phyloP scores from a whole-genome alignment of 1,139 yeast species.

The Hemisphaericaspora subhashii region DNA sequence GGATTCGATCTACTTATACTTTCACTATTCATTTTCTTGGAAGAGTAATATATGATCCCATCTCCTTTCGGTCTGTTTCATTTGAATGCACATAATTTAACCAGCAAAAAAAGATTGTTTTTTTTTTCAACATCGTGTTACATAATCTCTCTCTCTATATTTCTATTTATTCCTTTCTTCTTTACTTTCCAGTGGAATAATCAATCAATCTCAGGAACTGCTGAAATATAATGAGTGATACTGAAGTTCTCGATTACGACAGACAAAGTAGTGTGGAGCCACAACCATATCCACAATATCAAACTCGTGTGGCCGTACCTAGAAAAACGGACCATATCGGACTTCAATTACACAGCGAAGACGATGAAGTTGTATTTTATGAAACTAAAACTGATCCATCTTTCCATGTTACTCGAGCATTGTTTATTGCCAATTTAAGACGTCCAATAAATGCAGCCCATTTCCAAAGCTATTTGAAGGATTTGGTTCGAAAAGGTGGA shows the following conservation, averaged over 20 bases:
- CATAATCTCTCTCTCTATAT: too few relatives aligned
- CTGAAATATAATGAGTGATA: slow-evolving; percentile 25
- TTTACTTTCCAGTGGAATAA: too few relatives aligned
- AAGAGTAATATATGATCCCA: too few relatives aligned
- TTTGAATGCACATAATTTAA: too few relatives aligned
- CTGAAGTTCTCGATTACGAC: slow-evolving; percentile 19
- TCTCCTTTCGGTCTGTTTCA: too few relatives aligned
- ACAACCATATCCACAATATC: slow-evolving; percentile 15
- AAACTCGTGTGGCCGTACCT: slow-evolving; percentile 9
- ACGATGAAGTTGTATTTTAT: slow-evolving; percentile 32
- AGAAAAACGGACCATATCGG: slow-evolving; percentile 28
- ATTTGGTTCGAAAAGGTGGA: slow-evolving; percentile 26
- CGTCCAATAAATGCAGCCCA: slow-evolving; percentile 37
- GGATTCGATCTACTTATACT: too few relatives aligned
- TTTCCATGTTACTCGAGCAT: slow-evolving; percentile 41
- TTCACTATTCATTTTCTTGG: too few relatives aligned
- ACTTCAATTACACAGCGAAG: slow-evolving; percentile 19
- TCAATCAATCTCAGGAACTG: too few relatives aligned
- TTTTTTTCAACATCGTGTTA: too few relatives aligned
- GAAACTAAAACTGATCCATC: slow-evolving; percentile 28
- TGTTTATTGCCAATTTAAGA: slow-evolving; percentile 44
- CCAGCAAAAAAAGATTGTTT: too few relatives aligned
- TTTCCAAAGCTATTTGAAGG: slow-evolving; percentile 35
- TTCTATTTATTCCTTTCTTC: too few relatives aligned
- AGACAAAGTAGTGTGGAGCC: slow-evolving; percentile 13